Evolutionary conservation across 306 rosid genomes (phyloP).

Genomic region (Astragalus membranaceus): DNA sequence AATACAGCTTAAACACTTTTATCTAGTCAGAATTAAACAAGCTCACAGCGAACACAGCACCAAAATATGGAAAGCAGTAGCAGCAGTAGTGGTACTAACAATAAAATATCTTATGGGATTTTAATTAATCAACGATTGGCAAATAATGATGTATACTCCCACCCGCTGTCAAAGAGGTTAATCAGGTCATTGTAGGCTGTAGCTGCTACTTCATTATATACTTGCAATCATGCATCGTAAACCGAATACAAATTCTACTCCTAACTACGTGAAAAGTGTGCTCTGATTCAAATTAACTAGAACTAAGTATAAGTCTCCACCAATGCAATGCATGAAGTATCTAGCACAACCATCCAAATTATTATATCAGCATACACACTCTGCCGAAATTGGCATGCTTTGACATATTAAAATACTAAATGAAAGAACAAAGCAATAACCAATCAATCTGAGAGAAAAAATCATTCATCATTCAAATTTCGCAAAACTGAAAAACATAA

Average conservation of each 20-base stretch:
- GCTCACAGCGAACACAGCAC: background rate
- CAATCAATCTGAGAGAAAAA: background rate
- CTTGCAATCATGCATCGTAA: background rate
- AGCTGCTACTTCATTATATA: background rate
- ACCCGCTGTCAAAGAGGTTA: background rate
- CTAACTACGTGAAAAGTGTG: background rate
- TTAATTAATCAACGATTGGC: background rate
- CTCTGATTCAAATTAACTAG: background rate
- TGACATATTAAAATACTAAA: background rate
- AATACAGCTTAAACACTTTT: background rate
- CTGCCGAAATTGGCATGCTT: background rate
- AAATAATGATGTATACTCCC: background rate
- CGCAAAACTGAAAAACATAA: background rate
- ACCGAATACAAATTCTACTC: background rate
- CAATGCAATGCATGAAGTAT: background rate
- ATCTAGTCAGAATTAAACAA: background rate
- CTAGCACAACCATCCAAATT: background rate
- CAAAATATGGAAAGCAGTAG: background rate
- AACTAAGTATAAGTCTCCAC: background rate
- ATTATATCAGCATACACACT: background rate
- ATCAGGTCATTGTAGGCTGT: background rate
- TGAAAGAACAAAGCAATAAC: background rate
- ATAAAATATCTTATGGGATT: background rate
- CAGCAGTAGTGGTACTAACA: background rate
- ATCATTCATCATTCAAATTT: background rate